Percentiles rank a stretch among this genome's conserved stretches.
phyloP scores from a whole-genome alignment of 2,329 filamentous ascomycete genomes.

The Penicillium sp. region DNA sequence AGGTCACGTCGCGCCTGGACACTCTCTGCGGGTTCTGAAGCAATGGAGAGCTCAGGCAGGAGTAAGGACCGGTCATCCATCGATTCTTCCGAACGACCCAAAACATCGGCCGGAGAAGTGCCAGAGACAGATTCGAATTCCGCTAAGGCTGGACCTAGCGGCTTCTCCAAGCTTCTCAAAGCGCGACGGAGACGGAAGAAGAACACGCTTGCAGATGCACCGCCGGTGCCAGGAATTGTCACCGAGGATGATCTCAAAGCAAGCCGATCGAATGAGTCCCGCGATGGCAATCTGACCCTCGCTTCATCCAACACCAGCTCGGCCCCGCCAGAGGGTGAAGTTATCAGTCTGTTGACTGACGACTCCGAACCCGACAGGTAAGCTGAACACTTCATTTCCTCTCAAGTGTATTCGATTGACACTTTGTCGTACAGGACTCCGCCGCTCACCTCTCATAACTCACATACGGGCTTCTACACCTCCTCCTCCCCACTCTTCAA shows the following conservation, averaged over 20 bases:
- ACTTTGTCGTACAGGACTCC: conserved; percentile 37
- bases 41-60: conserved; percentile 26
- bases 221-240: conserved; percentile 20
- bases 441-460: conserved; percentile 54
- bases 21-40: conserved; percentile 32
- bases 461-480: conserved; percentile 63
- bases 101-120: conserved; percentile 36
- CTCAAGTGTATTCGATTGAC: conserved; percentile 3
- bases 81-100: conserved; percentile 38
- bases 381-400: conserved; percentile 12
- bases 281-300: conserved; percentile 20
- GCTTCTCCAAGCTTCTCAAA: conserved; percentile 51
- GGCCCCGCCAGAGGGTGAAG: conserved; percentile 20
- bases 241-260: conserved; percentile 20
- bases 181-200: conserved; percentile 44
- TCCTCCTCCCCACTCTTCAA: conserved; percentile 64
- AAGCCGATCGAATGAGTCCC: conserved; percentile 24
- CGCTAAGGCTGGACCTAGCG: conserved; percentile 38
- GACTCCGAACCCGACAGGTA: conserved; percentile 41
- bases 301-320: conserved; percentile 24
- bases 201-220: conserved; percentile 21
- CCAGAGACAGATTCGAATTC: no score
- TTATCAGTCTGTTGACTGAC: conserved; percentile 32
- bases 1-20: conserved; percentile 36
- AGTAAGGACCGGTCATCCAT: conserved; percentile 37